Evolutionary conservation across 768 basidiomycete genomes (phyloP).

Genomic region (Solioccasus polychromus): DNA sequence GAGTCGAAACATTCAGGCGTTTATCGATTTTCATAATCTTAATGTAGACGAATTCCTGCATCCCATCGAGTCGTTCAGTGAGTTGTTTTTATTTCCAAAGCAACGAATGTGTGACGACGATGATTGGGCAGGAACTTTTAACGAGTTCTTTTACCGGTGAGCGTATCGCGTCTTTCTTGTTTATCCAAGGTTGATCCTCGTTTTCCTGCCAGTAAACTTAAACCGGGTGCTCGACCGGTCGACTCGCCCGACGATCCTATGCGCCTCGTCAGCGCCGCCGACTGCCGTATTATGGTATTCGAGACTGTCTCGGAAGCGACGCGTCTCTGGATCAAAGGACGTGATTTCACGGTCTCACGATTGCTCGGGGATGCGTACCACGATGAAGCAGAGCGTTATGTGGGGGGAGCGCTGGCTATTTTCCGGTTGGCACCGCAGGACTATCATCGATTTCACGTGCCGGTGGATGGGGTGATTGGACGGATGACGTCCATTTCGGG

Average conservation of each 20-base stretch:
- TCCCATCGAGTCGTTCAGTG: slow-evolving; percentile 81
- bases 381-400: slow-evolving; percentile 64
- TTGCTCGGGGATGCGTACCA: slow-evolving; percentile 80
- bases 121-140: slow-evolving; percentile 70
- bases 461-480: slow-evolving; percentile 83
- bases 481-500: slow-evolving; percentile 80
- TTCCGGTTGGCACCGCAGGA: slow-evolving; percentile 94
- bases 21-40: slow-evolving; percentile 88
- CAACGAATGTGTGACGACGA: neutral
- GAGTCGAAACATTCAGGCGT: slow-evolving; percentile 76
- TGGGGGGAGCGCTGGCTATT: slow-evolving; percentile 81
- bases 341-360: slow-evolving; percentile 80
- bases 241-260: slow-evolving; percentile 70
- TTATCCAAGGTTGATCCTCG: neutral
- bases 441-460: slow-evolving; percentile 91
- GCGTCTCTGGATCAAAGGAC: slow-evolving; percentile 93
- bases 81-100: slow-evolving; percentile 24
- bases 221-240: slow-evolving; percentile 73
- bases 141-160: slow-evolving; percentile 84
- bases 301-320: slow-evolving; percentile 85
- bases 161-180: neutral
- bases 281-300: slow-evolving; percentile 96
- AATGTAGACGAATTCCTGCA: slow-evolving; percentile 80
- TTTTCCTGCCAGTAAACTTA: slow-evolving; percentile 69
- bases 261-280: slow-evolving; percentile 84